Conservation (phyloP, 306 rosid genomes). For the Casuarina glauca region DNA sequence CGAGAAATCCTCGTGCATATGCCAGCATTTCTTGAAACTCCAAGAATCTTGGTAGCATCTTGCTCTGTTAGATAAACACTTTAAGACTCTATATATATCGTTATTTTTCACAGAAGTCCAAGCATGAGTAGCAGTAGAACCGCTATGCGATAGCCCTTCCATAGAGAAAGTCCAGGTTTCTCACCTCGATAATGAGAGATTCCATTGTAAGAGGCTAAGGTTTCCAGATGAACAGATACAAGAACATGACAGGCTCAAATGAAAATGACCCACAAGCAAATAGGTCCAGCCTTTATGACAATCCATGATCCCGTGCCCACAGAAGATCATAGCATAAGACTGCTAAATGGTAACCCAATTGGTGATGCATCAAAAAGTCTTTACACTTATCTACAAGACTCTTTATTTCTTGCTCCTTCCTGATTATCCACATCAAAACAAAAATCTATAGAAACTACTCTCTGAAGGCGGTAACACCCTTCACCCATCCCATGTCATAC, state of each 20-base stretch:
- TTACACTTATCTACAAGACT: background rate
- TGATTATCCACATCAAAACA: background rate
- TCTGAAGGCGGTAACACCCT: background rate
- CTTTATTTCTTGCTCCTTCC: background rate
- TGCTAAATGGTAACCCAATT: background rate
- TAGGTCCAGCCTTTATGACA: background rate
- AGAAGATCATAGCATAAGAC: background rate
- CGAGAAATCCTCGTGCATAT: background rate
- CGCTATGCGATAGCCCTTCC: background rate
- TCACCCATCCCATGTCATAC: background rate
- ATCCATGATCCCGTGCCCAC: background rate
- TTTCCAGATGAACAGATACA: background rate
- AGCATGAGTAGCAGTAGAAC: background rate
- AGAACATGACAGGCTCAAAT: background rate
- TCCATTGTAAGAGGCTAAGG: background rate
- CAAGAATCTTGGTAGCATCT: background rate
- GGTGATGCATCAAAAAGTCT: background rate
- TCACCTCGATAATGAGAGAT: background rate
- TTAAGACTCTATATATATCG: background rate
- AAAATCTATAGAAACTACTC: background rate
- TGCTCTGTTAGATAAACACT: background rate
- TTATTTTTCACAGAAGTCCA: background rate
- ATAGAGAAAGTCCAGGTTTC: background rate
- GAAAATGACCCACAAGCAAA: background rate
- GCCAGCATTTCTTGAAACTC: background rate